Evolutionary conservation across 1,284 basidiomycete genomes (phyloP), one percentile per base, ranked within the genome.

Genomic region (Cutaneotrichosporon cutaneum): DNA sequence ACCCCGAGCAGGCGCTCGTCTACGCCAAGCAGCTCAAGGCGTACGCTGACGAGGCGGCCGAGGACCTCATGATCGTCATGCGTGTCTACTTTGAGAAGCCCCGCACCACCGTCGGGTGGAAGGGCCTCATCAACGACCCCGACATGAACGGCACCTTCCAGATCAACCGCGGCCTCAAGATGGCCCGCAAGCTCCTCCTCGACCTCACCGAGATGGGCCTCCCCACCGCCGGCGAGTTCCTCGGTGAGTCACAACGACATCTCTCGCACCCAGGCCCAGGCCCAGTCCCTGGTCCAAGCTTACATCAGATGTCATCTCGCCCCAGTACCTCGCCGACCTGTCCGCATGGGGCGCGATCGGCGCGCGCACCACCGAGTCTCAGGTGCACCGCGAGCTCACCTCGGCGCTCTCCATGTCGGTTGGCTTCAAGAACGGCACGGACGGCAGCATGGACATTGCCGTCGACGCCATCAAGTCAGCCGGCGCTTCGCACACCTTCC

Each of bases 311-410:
- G 94, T 92, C 56, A 94, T 94, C 69, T 92, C 90, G 0, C 92
- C 92, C 0, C 83, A 84, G 78, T 85, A 82, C 81, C 80, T 83
- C 45, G 82, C 82, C 56, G 85, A 86, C 72, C 77, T 96, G 59
- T 89, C 89, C 74, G 91, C 91, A 56, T 99, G 95, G 95, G 95
- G 95, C 55, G 95, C 95, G 6, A 98, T 98, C 67, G 95, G 95
- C 48, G 95, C 96, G 2, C 85, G 95, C 59, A 99, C 95, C 16
- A 99, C 95, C 59, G 90, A 96, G 80, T 90, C 88, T 5, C 94
- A 96, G 77, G 86, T 96, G 11, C 93, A 95, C 74, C 87, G 93
- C 63, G 94, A 96, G 81, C 88, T 95, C 56, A 90, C 92, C 3
- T 90, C 88, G 21, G 93, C 89, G 1, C 82, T 95, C 13, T 92